Evolutionary conservation across 176 grass and related monocot genomes (phyloP).

Genomic region (Secale cereale): DNA sequence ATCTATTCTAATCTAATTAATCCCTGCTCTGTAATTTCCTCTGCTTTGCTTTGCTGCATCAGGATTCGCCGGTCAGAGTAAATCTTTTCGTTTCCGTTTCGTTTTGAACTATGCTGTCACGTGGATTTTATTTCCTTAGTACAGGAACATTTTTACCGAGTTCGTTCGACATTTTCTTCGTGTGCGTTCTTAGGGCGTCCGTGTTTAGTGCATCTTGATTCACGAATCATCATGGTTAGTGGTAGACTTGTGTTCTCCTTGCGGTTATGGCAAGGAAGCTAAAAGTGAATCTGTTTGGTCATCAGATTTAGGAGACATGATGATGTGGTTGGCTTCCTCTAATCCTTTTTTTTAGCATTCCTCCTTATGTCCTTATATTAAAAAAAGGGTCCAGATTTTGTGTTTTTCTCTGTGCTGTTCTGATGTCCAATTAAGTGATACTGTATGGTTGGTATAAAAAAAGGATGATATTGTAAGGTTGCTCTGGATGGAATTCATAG

Average conservation of each 20-base stretch:
- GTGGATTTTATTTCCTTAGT: not conserved
- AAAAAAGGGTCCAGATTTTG: not conserved
- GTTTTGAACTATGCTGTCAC: not conserved
- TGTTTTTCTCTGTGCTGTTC: conserved; percentile 23
- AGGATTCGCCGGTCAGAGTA: not conserved
- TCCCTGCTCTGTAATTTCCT: not conserved
- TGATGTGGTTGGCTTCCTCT: not conserved
- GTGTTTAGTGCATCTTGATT: not conserved
- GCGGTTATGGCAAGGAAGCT: not conserved
- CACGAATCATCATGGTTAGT: not conserved
- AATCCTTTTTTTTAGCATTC: not conserved
- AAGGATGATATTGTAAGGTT: not conserved
- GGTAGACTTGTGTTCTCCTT: not conserved
- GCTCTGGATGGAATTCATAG: not conserved
- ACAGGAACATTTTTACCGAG: not conserved
- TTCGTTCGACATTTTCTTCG: not conserved
- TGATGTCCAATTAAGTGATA: not conserved
- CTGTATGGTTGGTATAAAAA: not conserved
- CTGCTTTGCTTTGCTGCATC: conserved; percentile 11
- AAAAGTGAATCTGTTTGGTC: not conserved
- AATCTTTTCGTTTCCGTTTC: not conserved
- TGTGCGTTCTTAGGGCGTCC: not conserved
- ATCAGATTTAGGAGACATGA: not conserved
- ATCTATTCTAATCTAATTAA: not conserved
- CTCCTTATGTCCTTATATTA: not conserved